Evolutionary conservation across 352 stramenopile genomes (phyloP), one percentile per base, ranked within the genome.

Genomic region (Phytophthora pisi): DNA sequence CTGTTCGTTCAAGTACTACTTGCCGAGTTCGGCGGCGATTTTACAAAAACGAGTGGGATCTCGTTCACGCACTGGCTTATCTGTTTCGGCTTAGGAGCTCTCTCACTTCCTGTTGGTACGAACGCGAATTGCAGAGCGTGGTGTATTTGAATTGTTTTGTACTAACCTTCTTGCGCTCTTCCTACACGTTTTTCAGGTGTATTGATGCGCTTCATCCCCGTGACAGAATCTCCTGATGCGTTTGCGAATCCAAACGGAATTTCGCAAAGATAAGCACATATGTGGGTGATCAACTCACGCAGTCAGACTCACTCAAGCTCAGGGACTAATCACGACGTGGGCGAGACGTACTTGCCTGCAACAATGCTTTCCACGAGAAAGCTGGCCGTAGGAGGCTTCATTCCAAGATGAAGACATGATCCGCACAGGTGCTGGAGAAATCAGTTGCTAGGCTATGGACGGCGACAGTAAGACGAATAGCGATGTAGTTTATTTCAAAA

Each of bases 1-100:
- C 69, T 98, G 6, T 57, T 96, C n/a, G 77, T 98, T 7, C 98
- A 99, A 81, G 77, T 98, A 43, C 59, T 99, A 16, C 95, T 99
- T 51, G 95, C 98, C 43, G 79, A 99, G 73, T 97, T 98, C 52
- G 97, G 96, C 42, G 97, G 96, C n/a, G 72, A 92, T 59, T 93
- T 95, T 51, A 91, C 77, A 31, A 92, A 92, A 64, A 93, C 87
- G 18, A 90, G 83, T 57, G 45, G 78, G 36, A 86, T 95, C 54
- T 76, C 80, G 46, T 75, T 90, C 55, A 50, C 30, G 11, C 72
- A 92, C 51, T 95, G 87, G 87, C 57, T 90, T 10, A 57, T 82
- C 4, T 90, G 79, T 61, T 69, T 93, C 11, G 81, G 77, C 15
- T 79, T 90, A 38, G 85, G 83, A 2, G 72, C 79, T 0, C 61